phyloP scores from a whole-genome alignment of 768 basidiomycete genomes.

The Lactarius tabidus region DNA sequence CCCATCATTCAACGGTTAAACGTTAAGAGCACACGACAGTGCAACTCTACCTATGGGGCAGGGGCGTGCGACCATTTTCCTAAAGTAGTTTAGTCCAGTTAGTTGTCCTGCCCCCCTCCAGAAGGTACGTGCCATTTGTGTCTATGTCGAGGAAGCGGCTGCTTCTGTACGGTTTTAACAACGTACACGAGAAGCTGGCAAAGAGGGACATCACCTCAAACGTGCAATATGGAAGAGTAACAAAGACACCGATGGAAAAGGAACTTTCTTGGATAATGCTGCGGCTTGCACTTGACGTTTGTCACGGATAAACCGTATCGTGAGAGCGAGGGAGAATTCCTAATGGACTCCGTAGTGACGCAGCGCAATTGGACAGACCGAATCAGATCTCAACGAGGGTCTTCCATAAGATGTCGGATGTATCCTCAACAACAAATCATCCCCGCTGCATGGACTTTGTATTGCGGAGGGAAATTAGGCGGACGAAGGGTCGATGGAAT shows the following conservation, averaged over 20 bases:
- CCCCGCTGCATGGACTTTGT: background rate
- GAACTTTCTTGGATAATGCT: background rate
- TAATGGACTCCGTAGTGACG: background rate
- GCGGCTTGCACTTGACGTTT: background rate
- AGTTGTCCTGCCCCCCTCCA: background rate
- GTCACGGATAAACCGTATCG: conserved; percentile 5
- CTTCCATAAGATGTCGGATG: background rate
- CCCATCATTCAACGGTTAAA: background rate
- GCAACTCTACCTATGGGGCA: too few relatives aligned
- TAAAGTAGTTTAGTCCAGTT: background rate
- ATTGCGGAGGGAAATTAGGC: conserved; percentile 1
- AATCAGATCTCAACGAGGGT: conserved; percentile 2
- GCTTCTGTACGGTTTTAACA: background rate
- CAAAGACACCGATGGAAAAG: background rate
- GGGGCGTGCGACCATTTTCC: background rate
- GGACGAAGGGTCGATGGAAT: background rate
- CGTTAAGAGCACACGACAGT: background rate
- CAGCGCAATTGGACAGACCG: background rate
- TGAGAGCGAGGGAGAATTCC: background rate
- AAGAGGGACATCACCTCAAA: background rate
- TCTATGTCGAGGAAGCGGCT: background rate
- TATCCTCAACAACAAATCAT: background rate
- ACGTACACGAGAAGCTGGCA: background rate
- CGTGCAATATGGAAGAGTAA: background rate
- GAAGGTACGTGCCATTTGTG: background rate